Conservation (phyloP, 129 eudicot species). For the Gnaphalium uliginosum region DNA sequence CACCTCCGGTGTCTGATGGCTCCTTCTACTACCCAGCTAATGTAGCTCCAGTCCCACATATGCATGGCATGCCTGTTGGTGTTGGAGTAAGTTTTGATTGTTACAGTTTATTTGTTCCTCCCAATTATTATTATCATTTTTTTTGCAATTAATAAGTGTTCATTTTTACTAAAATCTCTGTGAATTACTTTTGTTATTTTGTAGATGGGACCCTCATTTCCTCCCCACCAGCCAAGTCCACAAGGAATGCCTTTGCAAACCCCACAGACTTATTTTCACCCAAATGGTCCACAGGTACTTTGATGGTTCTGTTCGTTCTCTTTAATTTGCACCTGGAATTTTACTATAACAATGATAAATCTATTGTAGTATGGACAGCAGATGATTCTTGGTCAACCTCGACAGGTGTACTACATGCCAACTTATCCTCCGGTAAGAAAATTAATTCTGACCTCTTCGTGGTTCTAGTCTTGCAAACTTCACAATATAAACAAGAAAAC, state of each 20-base stretch:
- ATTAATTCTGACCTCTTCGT: too few species aligned
- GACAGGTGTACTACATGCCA: conserved; percentile 84
- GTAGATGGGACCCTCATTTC: conserved; percentile 72
- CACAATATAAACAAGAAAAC: too few species aligned
- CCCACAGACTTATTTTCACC: conserved; percentile 69
- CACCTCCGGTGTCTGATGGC: conserved; percentile 72
- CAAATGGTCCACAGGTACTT: conserved; percentile 75
- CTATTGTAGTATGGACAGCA: conserved; percentile 76
- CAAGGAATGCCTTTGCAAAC: conserved; percentile 56
- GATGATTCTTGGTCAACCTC: conserved; percentile 79
- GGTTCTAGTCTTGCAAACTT: too few species aligned
- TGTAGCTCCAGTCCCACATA: conserved; percentile 55
- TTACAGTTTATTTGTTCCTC: not conserved
- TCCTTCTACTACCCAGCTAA: conserved; percentile 70
- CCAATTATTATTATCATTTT: not conserved
- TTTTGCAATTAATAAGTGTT: not conserved
- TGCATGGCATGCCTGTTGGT: conserved; percentile 78
- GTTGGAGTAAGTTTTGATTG: conserved; percentile 59
- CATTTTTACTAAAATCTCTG: not conserved
- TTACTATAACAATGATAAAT: not conserved
- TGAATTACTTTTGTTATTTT: too few species aligned
- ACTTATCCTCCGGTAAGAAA: conserved; percentile 63
- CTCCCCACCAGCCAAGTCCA: conserved; percentile 68
- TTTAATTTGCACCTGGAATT: not conserved
- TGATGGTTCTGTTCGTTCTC: not conserved